These are phyloP conservation scores for Cercophora scortea DNA, from an alignment of 495 filamentous ascomycete species.

Conservation along the genomic window DNA sequence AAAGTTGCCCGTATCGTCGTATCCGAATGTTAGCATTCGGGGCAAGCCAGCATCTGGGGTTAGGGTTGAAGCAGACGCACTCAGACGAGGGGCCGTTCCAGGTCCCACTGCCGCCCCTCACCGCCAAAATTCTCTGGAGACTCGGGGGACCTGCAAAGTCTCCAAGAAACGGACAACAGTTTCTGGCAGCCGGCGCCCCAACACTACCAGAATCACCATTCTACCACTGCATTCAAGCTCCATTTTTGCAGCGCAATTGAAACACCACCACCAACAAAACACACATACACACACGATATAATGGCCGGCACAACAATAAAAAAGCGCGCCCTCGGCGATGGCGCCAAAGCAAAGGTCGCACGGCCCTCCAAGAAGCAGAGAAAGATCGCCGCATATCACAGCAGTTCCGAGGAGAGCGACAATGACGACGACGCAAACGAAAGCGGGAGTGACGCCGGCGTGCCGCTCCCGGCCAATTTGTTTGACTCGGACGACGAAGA, in stretches of 20 bases:
- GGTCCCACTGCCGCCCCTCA: constrained; percentile 11
- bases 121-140: constrained; percentile 32
- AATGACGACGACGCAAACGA: constrained; percentile 8
- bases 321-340: constrained; percentile 37
- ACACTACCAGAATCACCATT: background rate
- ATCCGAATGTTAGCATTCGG: too few relatives aligned
- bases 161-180: background rate
- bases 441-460: constrained; percentile 28
- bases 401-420: constrained; percentile 50
- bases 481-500: constrained; percentile 61
- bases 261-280: constrained; percentile 8
- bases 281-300: too few relatives aligned
- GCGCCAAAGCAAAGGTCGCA: constrained; percentile 43
- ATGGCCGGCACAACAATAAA: constrained; percentile 23
- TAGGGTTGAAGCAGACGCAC: background rate
- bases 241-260: constrained; percentile 1
- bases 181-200: background rate
- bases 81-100: background rate
- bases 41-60: too few relatives aligned
- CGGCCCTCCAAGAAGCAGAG: constrained; percentile 63
- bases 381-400: constrained; percentile 65
- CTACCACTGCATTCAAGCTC: background rate
- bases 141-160: background rate
- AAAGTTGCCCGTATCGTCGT: too few relatives aligned
- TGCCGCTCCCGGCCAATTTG: constrained; percentile 56